A percentile compares a stretch with the other conserved stretches of the same genome.
Evolutionary conservation across 139 green algal species (phyloP).

Genomic region (Deuterostichococcus epilithicus): DNA sequence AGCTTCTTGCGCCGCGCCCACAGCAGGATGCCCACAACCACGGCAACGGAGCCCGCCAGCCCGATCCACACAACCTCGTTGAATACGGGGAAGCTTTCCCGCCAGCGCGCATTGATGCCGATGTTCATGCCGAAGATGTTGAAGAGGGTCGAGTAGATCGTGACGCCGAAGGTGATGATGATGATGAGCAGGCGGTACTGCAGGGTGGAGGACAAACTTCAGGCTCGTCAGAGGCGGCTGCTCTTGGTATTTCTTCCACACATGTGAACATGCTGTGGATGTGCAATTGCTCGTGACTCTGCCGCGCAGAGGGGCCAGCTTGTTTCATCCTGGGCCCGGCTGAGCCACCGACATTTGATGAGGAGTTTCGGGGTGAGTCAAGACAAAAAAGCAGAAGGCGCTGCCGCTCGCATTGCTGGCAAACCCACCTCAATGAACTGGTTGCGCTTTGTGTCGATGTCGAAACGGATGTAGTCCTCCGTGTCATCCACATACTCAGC

Average conservation of each 20-base stretch:
- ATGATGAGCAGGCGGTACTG: neutral
- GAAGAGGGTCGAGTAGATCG: neutral
- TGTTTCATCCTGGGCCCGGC: too few species aligned
- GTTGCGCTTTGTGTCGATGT: neutral
- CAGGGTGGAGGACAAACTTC: neutral
- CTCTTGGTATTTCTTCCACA: too few species aligned
- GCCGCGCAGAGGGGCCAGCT: too few species aligned
- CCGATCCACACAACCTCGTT: neutral
- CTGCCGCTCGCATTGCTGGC: too few species aligned
- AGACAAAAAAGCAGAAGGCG: too few species aligned
- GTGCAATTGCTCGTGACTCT: too few species aligned
- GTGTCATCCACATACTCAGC: constrained; percentile 95
- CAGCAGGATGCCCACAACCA: neutral
- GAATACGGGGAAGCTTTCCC: neutral
- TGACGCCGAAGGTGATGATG: neutral
- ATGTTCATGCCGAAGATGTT: constrained; percentile 1
- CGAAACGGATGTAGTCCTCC: constrained; percentile 34
- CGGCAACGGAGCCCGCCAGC: neutral
- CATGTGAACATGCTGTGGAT: too few species aligned
- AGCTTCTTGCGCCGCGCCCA: neutral
- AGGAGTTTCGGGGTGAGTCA: too few species aligned
- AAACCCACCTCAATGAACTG: neutral
- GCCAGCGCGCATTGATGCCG: neutral
- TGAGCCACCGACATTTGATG: too few species aligned
- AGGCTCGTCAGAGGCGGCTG: too few species aligned